Conservation (phyloP, 768 basidiomycete genomes). For the Steccherinum ochraceum region DNA sequence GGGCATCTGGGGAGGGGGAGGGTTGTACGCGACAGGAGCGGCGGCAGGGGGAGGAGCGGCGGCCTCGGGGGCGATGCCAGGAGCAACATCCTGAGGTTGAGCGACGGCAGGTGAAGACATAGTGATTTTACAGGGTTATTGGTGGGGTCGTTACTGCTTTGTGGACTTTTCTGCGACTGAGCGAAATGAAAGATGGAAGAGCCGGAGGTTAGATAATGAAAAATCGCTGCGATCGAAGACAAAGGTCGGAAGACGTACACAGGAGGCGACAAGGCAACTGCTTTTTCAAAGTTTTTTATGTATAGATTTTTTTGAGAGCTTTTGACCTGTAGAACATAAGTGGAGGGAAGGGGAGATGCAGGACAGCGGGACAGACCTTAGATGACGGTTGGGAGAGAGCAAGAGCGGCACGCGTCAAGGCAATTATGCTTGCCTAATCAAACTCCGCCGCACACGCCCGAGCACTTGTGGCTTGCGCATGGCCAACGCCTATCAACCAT, state of each 20-base stretch:
- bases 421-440: slow-evolving; percentile 20
- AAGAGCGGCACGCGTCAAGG: slow-evolving; percentile 13
- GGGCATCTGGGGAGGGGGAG: slow-evolving; percentile 45
- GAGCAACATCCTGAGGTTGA: slow-evolving; percentile 29
- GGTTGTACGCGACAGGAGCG: slow-evolving; percentile 49
- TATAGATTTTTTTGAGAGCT: slow-evolving; percentile 42
- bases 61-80: slow-evolving; percentile 40
- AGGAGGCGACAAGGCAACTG: slow-evolving; percentile 74
- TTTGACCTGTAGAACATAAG: slow-evolving; percentile 38
- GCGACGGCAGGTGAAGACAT: slow-evolving; percentile 31
- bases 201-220: slow-evolving; percentile 12
- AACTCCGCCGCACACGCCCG: slow-evolving; percentile 30
- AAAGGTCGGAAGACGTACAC: slow-evolving; percentile 39
- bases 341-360: slow-evolving; percentile 9
- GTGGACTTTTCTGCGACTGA: slow-evolving; percentile 73
- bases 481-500: slow-evolving; percentile 8
- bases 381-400: slow-evolving; percentile 60
- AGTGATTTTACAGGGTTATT: slow-evolving; percentile 25
- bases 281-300: slow-evolving; percentile 68
- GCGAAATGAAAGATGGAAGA: slow-evolving; percentile 9
- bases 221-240: slow-evolving; percentile 7
- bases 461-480: slow-evolving; percentile 9
- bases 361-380: slow-evolving; percentile 36
- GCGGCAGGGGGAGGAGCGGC: slow-evolving; percentile 39
- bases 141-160: slow-evolving; percentile 90